These are phyloP conservation scores for Yamadazyma dendronema DNA, from an alignment of 1,139 yeast species.

Conservation along the genomic window DNA sequence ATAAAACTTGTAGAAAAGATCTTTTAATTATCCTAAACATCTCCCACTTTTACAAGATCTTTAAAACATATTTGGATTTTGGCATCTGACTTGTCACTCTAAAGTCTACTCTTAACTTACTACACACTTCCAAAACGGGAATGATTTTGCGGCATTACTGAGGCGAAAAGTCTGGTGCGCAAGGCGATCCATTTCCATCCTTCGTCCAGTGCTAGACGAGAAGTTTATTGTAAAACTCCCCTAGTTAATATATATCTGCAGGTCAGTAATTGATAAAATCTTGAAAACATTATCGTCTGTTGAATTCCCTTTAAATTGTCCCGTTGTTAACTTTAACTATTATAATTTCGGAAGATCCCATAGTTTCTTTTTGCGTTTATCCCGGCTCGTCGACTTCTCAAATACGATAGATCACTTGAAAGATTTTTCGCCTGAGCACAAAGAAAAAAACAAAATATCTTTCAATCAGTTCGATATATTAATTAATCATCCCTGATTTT, in stretches of 20 bases:
- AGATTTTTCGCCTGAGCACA: slow-evolving; percentile 1
- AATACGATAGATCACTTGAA: slow-evolving; percentile 1
- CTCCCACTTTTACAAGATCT: too few species aligned
- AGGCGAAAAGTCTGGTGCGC: not conserved
- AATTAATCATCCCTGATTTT: too few species aligned
- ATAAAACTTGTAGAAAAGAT: too few species aligned
- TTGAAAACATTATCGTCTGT: not conserved
- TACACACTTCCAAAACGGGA: not conserved
- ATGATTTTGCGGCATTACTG: not conserved
- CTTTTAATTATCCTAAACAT: too few species aligned
- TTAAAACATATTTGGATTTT: too few species aligned
- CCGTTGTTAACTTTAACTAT: not conserved
- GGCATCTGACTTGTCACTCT: too few species aligned
- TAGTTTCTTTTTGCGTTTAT: not conserved
- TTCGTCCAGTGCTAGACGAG: not conserved
- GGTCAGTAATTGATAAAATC: not conserved
- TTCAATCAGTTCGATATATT: too few species aligned
- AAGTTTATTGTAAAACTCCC: not conserved
- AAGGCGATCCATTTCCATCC: not conserved
- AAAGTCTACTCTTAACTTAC: not conserved
- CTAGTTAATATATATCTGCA: not conserved
- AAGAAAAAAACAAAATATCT: not conserved
- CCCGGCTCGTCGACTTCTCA: not conserved
- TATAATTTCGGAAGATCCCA: too few species aligned
- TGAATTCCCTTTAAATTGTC: not conserved